Conservation (phyloP, 177 flowering plant genomes). For the Telopea speciosissima region DNA sequence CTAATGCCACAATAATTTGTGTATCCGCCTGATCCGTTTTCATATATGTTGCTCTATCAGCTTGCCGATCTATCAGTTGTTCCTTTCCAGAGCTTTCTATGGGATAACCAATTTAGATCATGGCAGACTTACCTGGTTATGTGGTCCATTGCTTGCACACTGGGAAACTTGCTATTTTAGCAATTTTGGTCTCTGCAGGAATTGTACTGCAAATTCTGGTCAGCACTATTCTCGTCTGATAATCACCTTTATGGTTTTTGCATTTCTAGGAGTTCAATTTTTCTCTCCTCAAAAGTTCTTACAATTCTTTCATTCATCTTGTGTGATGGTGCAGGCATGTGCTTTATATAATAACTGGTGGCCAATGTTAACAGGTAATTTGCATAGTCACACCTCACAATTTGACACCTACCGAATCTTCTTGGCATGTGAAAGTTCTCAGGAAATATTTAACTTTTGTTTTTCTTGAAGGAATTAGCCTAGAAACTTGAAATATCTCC, state of each 20-base stretch:
- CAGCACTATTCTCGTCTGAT: slow-evolving; percentile 9
- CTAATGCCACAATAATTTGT: not conserved
- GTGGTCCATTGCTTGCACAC: slow-evolving; percentile 3
- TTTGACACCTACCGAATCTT: not conserved
- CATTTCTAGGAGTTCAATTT: no score
- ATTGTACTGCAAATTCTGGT: slow-evolving; percentile 71
- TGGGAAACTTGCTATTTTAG: slow-evolving; percentile 76
- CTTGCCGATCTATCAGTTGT: not conserved
- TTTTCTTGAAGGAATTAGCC: no score
- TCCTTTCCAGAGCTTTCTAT: slow-evolving; percentile 7
- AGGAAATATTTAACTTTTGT: not conserved
- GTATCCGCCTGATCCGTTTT: not conserved
- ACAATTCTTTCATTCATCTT: not conserved
- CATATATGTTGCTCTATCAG: not conserved
- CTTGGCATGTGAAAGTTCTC: not conserved
- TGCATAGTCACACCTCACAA: not conserved
- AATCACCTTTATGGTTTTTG: not conserved
- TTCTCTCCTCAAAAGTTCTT: not conserved
- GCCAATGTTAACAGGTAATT: slow-evolving; percentile 88
- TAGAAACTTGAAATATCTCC: no score
- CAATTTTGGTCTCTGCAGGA: slow-evolving; percentile 48
- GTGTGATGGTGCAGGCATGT: slow-evolving; percentile 67
- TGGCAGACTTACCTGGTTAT: slow-evolving; percentile 33
- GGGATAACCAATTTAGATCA: slow-evolving; percentile 2
- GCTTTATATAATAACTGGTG: slow-evolving; percentile 94